A percentile compares a stretch with the other conserved stretches of the same genome.
Evolutionary conservation across 2,329 filamentous ascomycete species (phyloP).

Genomic region (Myriosclerotinia scirpicola): DNA sequence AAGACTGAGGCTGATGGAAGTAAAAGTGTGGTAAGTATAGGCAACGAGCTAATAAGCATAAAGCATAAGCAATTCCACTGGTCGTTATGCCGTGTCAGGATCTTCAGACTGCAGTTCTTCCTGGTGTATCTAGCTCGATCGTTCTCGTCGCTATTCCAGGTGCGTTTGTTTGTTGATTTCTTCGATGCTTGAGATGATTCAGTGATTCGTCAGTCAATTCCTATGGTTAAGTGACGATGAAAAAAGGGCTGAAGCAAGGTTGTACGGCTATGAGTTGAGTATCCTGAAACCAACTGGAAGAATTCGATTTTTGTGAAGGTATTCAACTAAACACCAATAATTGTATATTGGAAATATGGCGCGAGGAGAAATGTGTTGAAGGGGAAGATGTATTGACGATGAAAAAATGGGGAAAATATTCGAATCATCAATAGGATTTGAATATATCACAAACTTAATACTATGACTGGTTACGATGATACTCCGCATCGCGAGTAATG

Average conservation of each 20-base stretch:
- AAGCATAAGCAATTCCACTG: conserved; percentile 21
- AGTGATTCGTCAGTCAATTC: neutral
- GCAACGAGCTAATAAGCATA: conserved; percentile 15
- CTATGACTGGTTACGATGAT: conserved; percentile 12
- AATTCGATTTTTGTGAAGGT: conserved; percentile 13
- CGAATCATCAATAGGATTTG: conserved; percentile 14
- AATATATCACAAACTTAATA: conserved; percentile 20
- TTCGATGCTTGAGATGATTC: conserved; percentile 1
- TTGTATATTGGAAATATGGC: conserved; percentile 14
- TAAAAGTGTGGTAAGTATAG: conserved; percentile 9
- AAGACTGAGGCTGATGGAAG: neutral
- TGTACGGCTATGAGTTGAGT: neutral
- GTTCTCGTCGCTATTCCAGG: conserved; percentile 13
- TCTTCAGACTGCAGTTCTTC: conserved; percentile 6
- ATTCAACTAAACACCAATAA: conserved; percentile 20
- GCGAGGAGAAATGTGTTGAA: conserved; percentile 8
- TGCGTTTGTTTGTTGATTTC: conserved; percentile 7
- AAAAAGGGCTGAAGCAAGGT: conserved; percentile 20
- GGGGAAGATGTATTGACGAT: conserved; percentile 12
- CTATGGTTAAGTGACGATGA: conserved; percentile 1
- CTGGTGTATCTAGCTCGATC: conserved; percentile 6
- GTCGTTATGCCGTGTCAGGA: conserved; percentile 15
- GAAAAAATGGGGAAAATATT: conserved; percentile 13
- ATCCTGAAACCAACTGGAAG: conserved; percentile 23
- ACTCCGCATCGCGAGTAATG: conserved; percentile 18